Base-by-base conservation (phyloP, 169 alveolate species). In the Cryptosporidium sp. region DNA sequence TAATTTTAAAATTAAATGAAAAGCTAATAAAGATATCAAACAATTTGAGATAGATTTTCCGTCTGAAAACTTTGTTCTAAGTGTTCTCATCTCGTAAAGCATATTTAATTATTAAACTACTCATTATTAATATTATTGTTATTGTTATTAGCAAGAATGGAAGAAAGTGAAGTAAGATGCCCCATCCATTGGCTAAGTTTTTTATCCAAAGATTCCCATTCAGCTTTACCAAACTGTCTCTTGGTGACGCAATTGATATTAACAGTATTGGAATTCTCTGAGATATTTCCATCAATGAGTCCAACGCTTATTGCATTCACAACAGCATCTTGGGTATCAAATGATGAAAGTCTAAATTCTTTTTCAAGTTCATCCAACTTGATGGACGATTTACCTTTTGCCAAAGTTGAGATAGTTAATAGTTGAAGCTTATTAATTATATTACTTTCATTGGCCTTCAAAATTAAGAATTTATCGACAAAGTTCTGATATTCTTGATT, bases 221-320 rank as follows among this genome's bases (percentile, higher is more conserved):
- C 89, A 45, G n/a, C 43, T n/a, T 48, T 67, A 12, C 80, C 89
- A 65, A 80, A 80, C 31, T 80, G 52, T 65, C 89, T 80, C 48
- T 80, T 80, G 3, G 89, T 80, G 10, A 67, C 48, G 18, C 80
- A 80, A 26, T 62, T 80, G 26, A 80, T 80, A 62, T 80, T 37
- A 4, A 80, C 65, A n/a, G 80, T 39, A 41, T 65, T 52, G 35
- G 73, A 41, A 65, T 80, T 62, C 50, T 80, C 89, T 9, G 73
- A 59, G 21, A 80, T 80, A 48, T 41, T 39, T n/a, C 89, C 89
- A 31, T 45, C 74, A 65, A 80, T 80, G 8, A 80, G 67, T 21
- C 89, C 89, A 45, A 80, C 74, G 21, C 89, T 80, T 58, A 80
- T 80, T 16, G 89, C 89, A 16, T 80, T 61, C 8, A 80, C 89